Base-by-base conservation (phyloP, 371 early-diverging fungal species). In the Saksenaea vasiformis region DNA sequence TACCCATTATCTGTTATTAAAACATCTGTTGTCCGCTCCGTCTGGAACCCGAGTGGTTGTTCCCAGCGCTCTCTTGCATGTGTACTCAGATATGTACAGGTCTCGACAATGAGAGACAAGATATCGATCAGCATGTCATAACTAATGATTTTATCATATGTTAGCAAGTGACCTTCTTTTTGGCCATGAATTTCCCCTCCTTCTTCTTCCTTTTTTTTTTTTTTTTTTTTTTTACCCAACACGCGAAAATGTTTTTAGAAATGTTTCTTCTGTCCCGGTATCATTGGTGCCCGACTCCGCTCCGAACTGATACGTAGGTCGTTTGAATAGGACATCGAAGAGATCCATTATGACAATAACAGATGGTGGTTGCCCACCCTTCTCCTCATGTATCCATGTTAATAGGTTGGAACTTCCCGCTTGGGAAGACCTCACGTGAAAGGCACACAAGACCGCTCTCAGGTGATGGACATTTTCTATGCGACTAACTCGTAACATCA, bases 361-460 rank as follows among this genome's bases (percentile, higher is more conserved):
- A 19, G 62, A 70, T 14, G 77, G 77, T 4, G 77, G 71, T 22
- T 76, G 77, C 5, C 63, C 65, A 38, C 62, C 61, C 38, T 70
- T 73, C 19, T 72, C 71, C 14, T 41, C n/a, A 43, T 66, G 58
- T 10, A 73, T 69, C 68, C 73, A 73, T 26, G 65, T 22, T 28
- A 65, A 58, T 14, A 65, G 15, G 38, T 65, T 43, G 1, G 58
- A 43, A 28, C 39, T 36, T 27, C 19, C 22, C 17, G 22, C 19
- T 14, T 10, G 3, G 7, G 51, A 24, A 19, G 24, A 27, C 10
- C 31, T 26, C 5, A 65, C 28, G 31, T 65, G 65, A 9, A 65
- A 17, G 1, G 59, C 54, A 27, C 59, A 65, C 7, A 65, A 26
- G 10, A 65, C n/a, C 1, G 60, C 65, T 24, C 34, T 35, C 8